A percentile compares a stretch with the other conserved stretches of the same genome.
Conservation (phyloP, 1,284 basidiomycete genomes). For the Ceraceosorus guamensis region DNA sequence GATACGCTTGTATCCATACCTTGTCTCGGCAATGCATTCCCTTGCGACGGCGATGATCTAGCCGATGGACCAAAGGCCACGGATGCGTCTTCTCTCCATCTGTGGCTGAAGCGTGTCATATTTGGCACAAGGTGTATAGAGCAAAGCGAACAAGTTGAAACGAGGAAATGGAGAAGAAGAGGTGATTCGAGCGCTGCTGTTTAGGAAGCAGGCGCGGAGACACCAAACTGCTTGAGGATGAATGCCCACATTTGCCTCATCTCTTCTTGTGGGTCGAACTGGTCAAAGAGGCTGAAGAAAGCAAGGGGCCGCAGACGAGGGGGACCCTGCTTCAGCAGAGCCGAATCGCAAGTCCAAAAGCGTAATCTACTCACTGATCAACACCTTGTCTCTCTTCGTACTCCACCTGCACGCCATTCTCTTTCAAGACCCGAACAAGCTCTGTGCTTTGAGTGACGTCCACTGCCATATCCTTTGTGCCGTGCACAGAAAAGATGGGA, state of each 20-base stretch:
- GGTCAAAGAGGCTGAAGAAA: neutral
- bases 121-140: too few species aligned
- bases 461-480: slow-evolving; percentile 35
- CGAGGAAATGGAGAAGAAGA: too few species aligned
- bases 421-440: slow-evolving; percentile 21
- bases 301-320: neutral
- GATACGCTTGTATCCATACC: too few species aligned
- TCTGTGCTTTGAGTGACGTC: slow-evolving; percentile 24
- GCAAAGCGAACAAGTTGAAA: too few species aligned
- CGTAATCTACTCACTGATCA: neutral
- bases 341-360: too few species aligned
- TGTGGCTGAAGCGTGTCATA: too few species aligned
- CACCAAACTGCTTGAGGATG: neutral
- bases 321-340: neutral
- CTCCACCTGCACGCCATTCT: slow-evolving; percentile 3
- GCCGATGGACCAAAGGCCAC: too few species aligned
- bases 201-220: too few species aligned
- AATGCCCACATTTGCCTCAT: neutral
- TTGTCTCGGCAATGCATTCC: too few species aligned
- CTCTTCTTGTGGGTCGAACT: neutral
- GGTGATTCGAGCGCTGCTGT: too few species aligned
- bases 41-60: too few species aligned
- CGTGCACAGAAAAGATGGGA: slow-evolving; percentile 28
- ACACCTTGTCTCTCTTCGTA: neutral
- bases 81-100: too few species aligned